These are phyloP conservation scores for Pleodorina starrii DNA, from an alignment of 139 green algal species.

Conservation along the genomic window DNA sequence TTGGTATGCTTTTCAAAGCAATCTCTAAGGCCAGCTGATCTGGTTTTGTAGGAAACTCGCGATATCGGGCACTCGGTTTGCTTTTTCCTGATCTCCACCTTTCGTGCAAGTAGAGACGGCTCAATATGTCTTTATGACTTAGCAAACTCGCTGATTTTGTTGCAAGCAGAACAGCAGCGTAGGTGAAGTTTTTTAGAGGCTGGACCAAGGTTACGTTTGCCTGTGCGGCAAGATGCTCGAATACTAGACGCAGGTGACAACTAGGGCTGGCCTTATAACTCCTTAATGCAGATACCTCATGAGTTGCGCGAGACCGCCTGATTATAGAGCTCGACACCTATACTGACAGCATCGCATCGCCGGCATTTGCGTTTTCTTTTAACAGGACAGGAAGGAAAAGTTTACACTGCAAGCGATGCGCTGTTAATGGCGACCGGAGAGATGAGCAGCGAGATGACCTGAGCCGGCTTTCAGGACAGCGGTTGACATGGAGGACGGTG, in stretches of 20 bases:
- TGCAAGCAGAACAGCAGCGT: too few relatives aligned
- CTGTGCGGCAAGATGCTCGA: neutral
- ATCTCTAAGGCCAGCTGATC: too few relatives aligned
- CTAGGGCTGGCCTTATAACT: too few relatives aligned
- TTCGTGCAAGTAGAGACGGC: too few relatives aligned
- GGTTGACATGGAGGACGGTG: constrained; percentile 12
- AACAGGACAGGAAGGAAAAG: neutral
- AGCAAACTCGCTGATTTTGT: too few relatives aligned
- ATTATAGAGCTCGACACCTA: too few relatives aligned
- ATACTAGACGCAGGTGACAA: neutral
- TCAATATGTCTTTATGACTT: too few relatives aligned
- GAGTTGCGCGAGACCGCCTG: too few relatives aligned
- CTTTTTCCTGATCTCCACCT: neutral
- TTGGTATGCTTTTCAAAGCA: too few relatives aligned
- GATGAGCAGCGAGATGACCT: neutral
- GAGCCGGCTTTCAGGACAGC: neutral
- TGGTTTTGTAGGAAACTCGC: neutral
- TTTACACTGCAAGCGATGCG: neutral
- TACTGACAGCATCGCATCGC: too few relatives aligned
- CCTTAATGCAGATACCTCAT: too few relatives aligned
- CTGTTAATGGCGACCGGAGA: neutral
- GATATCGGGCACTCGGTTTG: neutral
- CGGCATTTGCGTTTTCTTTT: too few relatives aligned
- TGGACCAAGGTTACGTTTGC: neutral
- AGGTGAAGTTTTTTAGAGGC: neutral